Base-by-base conservation (phyloP, 2,329 filamentous ascomycete species). In the Penicillium sp. region DNA sequence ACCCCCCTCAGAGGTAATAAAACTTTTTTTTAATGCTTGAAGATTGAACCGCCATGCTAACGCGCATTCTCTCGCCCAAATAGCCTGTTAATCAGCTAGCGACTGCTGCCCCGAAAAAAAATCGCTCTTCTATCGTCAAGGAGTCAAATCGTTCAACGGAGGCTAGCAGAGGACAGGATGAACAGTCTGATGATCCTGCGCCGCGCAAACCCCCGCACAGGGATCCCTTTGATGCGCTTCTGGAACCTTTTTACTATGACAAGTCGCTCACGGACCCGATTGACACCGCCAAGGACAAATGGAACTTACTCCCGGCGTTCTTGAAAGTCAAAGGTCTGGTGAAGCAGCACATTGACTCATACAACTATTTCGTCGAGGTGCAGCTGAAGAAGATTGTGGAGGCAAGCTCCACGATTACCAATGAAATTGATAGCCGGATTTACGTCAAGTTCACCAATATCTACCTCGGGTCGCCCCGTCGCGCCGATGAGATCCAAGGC, bases 271-370 rank as follows among this genome's bases (percentile, higher is more conserved):
- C 80, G 0, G 83, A 85, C 58, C 81, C 81, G 3, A 86, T 86
- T 57, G 75, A 83, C 45, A 85, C 82, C 1, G 81, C 80, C 18
- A 71, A 69, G 59, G 93, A 98, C 72, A 98, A 98, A 75, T 96
- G 91, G 80, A 95, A 97, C 64, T 76, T 98, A 28, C 72, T 98
- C 18, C 94, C 93, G 0, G 93, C 93, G n/a, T 98, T 98, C 66
- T 73, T 98, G 43, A 96, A 96, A 68, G 90, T 96, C 58, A 98
- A 98, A 69, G 90, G 90, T 41, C 75, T 96, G 41, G 90, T 96
- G 37, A 96, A 96, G 68, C 91, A 97, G 74, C 90, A 96, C 66
- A 91, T 95, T 61, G 94, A 98, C 72, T 97, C 93, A 16, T 98
- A 94, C 76, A 96, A 98, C 70, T 95, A 93, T 70, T 97, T 98